phyloP scores from a whole-genome alignment of 768 basidiomycete genomes.

The Boletus rubescentipes region DNA sequence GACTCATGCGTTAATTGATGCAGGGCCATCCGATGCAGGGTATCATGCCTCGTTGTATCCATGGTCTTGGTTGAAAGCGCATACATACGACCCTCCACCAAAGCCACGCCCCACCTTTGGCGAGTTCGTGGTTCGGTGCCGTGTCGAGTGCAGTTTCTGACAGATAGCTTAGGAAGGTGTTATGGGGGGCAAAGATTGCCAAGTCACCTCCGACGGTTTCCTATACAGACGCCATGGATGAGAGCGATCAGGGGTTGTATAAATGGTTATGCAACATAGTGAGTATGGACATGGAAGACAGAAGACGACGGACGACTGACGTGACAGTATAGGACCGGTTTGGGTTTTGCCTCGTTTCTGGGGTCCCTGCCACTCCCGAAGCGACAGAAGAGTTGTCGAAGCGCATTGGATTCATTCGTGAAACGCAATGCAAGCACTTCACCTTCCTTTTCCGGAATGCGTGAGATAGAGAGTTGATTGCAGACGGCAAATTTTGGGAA shows the following conservation, averaged over 20 bases:
- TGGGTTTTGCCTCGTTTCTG: conserved; percentile 86
- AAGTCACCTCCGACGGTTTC: conserved; percentile 70
- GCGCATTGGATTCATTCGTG: conserved; percentile 84
- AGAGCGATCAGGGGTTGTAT: conserved; percentile 63
- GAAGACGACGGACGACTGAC: not conserved
- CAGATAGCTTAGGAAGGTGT: conserved; percentile 47
- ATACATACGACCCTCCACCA: conserved; percentile 78
- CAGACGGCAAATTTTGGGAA: conserved; percentile 96
- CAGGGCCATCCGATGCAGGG: conserved; percentile 35
- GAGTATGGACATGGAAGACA: conserved; percentile 28
- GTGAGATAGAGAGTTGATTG: conserved; percentile 35
- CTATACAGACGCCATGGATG: conserved; percentile 72
- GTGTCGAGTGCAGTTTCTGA: not conserved
- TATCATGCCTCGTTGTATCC: conserved; percentile 83
- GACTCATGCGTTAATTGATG: not conserved
- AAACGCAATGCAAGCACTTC: conserved; percentile 62
- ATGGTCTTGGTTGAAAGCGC: conserved; percentile 76
- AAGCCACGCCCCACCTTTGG: conserved; percentile 14
- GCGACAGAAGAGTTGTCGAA: conserved; percentile 77
- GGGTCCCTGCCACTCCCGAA: conserved; percentile 76
- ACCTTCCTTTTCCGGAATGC: conserved; percentile 1
- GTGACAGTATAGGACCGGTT: conserved; percentile 60
- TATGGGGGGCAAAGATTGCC: conserved; percentile 81
- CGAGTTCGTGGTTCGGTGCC: conserved; percentile 43
- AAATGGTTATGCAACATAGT: conserved; percentile 84